phyloP scores from a whole-genome alignment of 2,329 filamentous ascomycete species.

The Neonectria neomacrospora region DNA sequence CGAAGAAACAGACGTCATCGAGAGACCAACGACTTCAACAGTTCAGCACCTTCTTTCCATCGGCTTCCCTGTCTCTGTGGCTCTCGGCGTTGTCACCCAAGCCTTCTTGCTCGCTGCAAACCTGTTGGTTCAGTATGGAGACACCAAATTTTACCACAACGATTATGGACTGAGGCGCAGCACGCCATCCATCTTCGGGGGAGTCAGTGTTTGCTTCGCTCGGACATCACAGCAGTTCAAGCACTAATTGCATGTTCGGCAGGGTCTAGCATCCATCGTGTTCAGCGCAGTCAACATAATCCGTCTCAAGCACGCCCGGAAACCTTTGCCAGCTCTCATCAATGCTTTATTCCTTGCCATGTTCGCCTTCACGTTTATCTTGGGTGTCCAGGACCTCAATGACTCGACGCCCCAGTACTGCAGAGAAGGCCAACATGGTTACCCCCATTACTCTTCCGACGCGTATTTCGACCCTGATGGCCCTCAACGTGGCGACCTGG shows the following conservation, averaged over 20 bases:
- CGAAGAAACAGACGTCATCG: background rate
- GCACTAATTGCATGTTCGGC: background rate
- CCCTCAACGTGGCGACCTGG: background rate
- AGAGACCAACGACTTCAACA: background rate
- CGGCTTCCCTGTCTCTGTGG: background rate
- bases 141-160: background rate
- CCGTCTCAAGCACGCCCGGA: background rate
- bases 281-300: slow-evolving; percentile 2
- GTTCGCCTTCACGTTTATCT: background rate
- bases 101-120: background rate
- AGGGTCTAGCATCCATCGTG: background rate
- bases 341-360: background rate
- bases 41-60: background rate
- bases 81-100: background rate
- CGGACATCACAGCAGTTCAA: background rate
- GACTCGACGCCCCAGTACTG: background rate
- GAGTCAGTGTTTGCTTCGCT: background rate
- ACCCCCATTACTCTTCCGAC: background rate
- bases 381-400: background rate
- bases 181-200: background rate
- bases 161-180: background rate
- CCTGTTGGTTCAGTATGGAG: background rate
- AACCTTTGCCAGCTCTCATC: background rate
- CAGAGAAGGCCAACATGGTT: background rate
- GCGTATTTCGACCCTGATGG: background rate